These are phyloP conservation scores for Kappamyces sp. DNA, from an alignment of 192 early-diverging fungal genomes.

Conservation along the genomic window DNA sequence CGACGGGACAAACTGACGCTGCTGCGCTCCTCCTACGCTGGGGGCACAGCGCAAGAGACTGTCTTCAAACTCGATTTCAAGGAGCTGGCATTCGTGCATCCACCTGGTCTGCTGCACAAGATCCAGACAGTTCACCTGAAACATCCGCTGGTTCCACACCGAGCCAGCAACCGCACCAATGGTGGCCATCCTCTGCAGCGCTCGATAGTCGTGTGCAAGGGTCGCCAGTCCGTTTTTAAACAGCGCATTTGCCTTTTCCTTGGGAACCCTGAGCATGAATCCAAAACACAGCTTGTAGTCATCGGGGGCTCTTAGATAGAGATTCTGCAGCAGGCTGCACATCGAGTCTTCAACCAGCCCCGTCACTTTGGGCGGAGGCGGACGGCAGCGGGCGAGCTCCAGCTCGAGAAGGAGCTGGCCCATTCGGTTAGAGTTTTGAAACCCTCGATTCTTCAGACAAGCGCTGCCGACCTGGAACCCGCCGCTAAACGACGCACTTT, in stretches of 20 bases:
- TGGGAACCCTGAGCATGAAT: constrained; percentile 5
- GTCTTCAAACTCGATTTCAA: constrained; percentile 57
- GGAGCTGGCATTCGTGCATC: constrained; percentile 58
- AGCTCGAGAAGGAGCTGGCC: no score
- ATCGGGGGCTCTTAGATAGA: background rate
- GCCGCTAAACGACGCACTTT: no score
- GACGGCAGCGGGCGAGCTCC: no score
- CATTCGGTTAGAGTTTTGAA: no score
- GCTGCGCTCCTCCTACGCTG: no score
- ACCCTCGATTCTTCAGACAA: no score
- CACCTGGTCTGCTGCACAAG: constrained; percentile 59
- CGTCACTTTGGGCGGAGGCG: no score
- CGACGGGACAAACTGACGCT: constrained; percentile 39
- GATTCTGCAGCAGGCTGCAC: background rate
- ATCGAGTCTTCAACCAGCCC: no score
- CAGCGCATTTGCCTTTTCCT: constrained; percentile 23
- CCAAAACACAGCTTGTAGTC: background rate
- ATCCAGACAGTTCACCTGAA: constrained; percentile 53
- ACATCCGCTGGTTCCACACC: constrained; percentile 61
- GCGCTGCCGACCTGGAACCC: no score
- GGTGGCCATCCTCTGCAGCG: constrained; percentile 41
- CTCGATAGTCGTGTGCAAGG: constrained; percentile 34
- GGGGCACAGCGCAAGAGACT: constrained; percentile 24
- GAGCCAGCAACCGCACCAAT: constrained; percentile 52
- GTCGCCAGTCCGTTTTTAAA: constrained; percentile 36